Base-by-base conservation (phyloP, 148 eudicot species). In the Nepenthes mirabilis region DNA sequence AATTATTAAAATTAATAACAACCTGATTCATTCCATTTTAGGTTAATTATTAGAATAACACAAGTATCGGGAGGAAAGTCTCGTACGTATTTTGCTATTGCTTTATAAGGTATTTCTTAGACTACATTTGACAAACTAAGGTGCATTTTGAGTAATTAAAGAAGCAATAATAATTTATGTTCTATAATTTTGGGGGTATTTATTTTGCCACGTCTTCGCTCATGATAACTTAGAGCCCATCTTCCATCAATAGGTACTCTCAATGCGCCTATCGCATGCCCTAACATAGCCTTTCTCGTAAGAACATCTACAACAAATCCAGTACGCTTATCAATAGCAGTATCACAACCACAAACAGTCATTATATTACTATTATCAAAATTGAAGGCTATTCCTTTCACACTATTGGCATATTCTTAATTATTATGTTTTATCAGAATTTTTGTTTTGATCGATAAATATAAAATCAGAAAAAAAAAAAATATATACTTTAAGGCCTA, bases 181-280 rank as follows among this genome's bases (percentile, higher is more conserved):
- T 55, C 43, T 34, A 37, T 58, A 58, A 58, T 58, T 43, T 43
- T 43, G 9, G 45, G 61, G 45, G 61, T 43, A 4, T 55, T 5
- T 43, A 58, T n/a, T 58, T 34, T n/a, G 14, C 2, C 61, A 58
- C 43, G 47, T 58, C 43, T 58, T 58, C 66, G 47, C 57, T 52
- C 58, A 49, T 63, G 66, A 52, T 52, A 57, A 36, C 58, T 63
- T 63, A 63, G 47, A 63, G 66, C 66, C 66, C 66, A 47, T 63
- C 50, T 63, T 63, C 58, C 57, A 63, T 63, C 57, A 63, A 63
- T 63, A 63, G 58, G 66, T 63, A 63, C 66, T 63, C 58, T 58
- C 58, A 52, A 52, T 40, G 5, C 49, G 66, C 37, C 23, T 34
- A 63, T 58, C 47, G 52, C 47, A 63, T 33, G 2, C 58, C 58